Evolutionary conservation across 768 basidiomycete species (phyloP), one percentile per base, ranked within the genome.

Genomic region (Mycena chlorophos): DNA sequence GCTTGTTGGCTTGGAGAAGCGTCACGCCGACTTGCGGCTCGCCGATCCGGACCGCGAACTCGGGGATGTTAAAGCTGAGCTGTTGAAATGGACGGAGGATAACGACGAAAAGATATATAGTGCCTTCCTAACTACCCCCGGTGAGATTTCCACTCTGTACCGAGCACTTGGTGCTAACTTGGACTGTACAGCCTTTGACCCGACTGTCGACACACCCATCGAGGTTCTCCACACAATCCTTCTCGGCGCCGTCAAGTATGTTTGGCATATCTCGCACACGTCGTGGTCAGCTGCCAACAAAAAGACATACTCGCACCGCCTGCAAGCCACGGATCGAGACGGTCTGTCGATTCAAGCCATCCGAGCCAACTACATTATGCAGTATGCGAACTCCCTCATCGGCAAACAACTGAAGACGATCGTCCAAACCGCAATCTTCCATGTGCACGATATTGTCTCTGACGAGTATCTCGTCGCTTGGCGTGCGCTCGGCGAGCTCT

Each of bases 1-100:
- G 72, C 75, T 78, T 55, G 66, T 75, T 2, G 25, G 56, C 0
- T 63, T 77, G 3, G 60, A 74, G 4, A 43, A 51, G 8, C 54
- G 58, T 17, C 58, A 68, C 28, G 56, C 63, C 17, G 38, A 52
- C 23, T 30, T 65, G 58, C 63, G 63, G 13, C 62, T 63, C 49
- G 48, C 54, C 2, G 28, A 69, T n/a, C 63, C 64, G n/a, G 27
- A 30, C 23, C 37, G 40, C 2, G 38, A 61, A 2, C 5, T 34
- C 8, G 57, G 28, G 5, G 62, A 68, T 17, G 69, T 73, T 28
- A 56, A 67, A 16, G 22, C 27, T 3, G 64, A 72, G 47, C 49
- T 74, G 1, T 50, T 66, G 26, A 48, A 54, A 1, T 75, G 71
- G 70, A 63, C 73, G 5, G 16, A 63, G 0, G 54, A 61, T 2